Evolutionary conservation across 140 eudicot species (phyloP).

Genomic region (Ambrosia hybrid): DNA sequence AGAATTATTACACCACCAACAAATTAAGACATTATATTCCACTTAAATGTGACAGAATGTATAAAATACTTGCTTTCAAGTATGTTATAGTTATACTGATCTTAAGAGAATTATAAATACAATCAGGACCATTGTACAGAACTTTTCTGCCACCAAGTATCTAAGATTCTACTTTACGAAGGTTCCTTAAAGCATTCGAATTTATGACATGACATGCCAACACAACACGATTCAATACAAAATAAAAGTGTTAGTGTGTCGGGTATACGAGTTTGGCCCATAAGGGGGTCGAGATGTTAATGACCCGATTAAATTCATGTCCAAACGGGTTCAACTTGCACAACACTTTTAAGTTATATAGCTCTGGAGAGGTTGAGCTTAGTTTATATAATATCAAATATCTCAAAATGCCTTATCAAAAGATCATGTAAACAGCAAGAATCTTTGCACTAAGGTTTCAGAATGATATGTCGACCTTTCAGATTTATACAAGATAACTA

Average conservation of each 20-base stretch:
- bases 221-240: not conserved
- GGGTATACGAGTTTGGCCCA: not conserved
- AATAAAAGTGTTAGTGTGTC: not conserved
- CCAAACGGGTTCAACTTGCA: not conserved
- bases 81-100: not conserved
- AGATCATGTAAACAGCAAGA: not conserved
- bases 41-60: not conserved
- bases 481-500: not conserved
- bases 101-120: not conserved
- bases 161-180: not conserved
- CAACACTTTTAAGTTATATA: not conserved
- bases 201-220: not conserved
- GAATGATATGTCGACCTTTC: not conserved
- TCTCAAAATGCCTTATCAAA: not conserved
- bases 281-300: not conserved
- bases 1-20: not conserved
- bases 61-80: not conserved
- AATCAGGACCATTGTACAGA: not conserved
- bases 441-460: not conserved
- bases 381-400: not conserved
- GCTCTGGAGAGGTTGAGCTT: not conserved
- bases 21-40: not conserved
- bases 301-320: not conserved
- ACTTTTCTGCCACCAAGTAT: not conserved
- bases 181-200: not conserved